Base-by-base conservation (phyloP, 108 stramenopile genomes). In the Cyclotella kingstonii region DNA sequence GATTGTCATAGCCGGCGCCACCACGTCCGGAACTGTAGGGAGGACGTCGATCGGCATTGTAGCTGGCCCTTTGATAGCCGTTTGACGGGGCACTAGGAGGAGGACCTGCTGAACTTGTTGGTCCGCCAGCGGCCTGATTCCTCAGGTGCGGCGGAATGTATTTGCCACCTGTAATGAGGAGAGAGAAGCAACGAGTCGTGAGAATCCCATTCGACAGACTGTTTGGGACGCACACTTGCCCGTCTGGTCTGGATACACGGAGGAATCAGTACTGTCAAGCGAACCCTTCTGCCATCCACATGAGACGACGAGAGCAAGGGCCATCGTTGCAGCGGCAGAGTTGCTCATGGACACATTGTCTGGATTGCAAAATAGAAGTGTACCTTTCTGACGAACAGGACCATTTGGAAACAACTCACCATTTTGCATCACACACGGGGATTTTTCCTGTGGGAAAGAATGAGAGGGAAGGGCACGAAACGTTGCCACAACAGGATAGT, bases 131-230 rank as follows among this genome's bases (percentile, higher is more conserved):
- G 71, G 71, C 82, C 83, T 82, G 81, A 84, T 89, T 93, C 83
- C 91, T 93, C 91, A 93, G 91, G 88, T 93, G 91, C 84, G 91
- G 91, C 84, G 91, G 91, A 66, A 93, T 87, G 79, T 92, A 92
- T 60, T 92, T 91, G 80, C 65, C 73, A 80, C 90, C 91, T 92
- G 71, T 19, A 39, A 19, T 25, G 28, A 27, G 27, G 17, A 29
- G n/a, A 11, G 12, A 19, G 49, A 63, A 44, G 21, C 25, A 11
- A n/a, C 1, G 33, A 19, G 35, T 11, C 39, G 26, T 51, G 28
- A 29, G 23, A 61, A 14, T 27, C 12, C 27, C 36, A 23, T 25
- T 22, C 56, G 29, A 26, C 19, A 4, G 2, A 44, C n/a, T n/a
- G n/a, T n/a, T n/a, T n/a, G n/a, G n/a, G n/a, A n/a, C n/a, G n/a